Evolutionary conservation across 2,329 filamentous ascomycete genomes (phyloP), one percentile per base, ranked within the genome.

Genomic region (Fusarium hostae): DNA sequence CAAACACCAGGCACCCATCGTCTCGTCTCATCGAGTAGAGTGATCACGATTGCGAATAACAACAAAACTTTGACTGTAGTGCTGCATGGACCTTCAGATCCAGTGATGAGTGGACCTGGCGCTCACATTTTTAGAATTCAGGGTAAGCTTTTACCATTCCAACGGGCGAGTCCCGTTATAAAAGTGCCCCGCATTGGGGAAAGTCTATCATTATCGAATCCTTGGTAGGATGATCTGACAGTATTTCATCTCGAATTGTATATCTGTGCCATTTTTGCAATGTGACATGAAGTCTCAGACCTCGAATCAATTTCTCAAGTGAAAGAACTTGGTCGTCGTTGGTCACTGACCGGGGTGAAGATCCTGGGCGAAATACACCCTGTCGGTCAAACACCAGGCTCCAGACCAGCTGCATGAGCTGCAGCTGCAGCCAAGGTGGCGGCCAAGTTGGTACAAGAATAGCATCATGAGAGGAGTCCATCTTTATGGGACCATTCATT

Each of bases 341-440:
- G 64, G 69, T 43, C 50, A 10, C 48, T 50, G 47, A 70, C 55
- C 30, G 34, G 70, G 70, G 57, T 50, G 26, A 57, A 18, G 61
- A 72, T 64, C 35, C 54, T 70, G 63, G 70, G 58, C 69, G 57
- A 72, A 52, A 70, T 66, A 47, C 51, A 59, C 40, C 68, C 63
- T 63, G 56, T 45, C 56, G 18, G 45, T 62, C 43, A 48, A 64
- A 57, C 41, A 47, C 59, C 65, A 68, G 52, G 69, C 69, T 69
- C 70, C 66, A 55, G 70, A 57, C 63, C 67, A 73, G 61, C 70
- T 72, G 66, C 70, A 73, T 56, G 58, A 70, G 60, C 32, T 72
- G 59, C 50, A 63, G 30, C 47, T 70, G 40, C 66, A 66, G 50
- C 66, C 66, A 69, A 59, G 60, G 28, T 39, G 40, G 22, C 35